These are phyloP conservation scores for Colletotrichum aenigma DNA, from an alignment of 2,329 filamentous ascomycete genomes.

Conservation along the genomic window DNA sequence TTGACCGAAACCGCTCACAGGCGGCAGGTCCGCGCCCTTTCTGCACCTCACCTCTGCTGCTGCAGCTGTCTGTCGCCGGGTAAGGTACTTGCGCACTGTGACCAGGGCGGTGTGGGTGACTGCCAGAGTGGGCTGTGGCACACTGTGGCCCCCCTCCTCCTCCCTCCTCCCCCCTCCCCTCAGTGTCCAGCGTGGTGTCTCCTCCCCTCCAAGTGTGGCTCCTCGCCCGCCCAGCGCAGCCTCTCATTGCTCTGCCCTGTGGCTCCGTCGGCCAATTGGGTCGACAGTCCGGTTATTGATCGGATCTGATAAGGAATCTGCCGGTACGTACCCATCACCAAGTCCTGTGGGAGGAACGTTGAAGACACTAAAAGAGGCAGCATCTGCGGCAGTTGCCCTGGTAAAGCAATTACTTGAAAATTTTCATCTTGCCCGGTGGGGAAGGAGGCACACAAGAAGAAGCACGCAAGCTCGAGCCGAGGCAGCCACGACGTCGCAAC, in stretches of 20 bases:
- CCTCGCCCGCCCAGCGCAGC: background rate
- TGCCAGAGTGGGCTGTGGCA: background rate
- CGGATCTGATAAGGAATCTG: slow-evolving; percentile 19
- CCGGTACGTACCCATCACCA: slow-evolving; percentile 8
- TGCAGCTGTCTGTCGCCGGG: background rate
- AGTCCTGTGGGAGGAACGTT: background rate
- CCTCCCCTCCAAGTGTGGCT: background rate
- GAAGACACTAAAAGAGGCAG: slow-evolving; percentile 9
- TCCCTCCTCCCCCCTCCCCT: background rate
- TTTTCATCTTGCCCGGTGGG: background rate
- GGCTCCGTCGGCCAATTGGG: slow-evolving; percentile 5
- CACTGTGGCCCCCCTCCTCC: background rate
- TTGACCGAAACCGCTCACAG: slow-evolving; percentile 6
- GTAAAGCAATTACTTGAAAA: background rate
- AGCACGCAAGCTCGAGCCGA: slow-evolving; percentile 3
- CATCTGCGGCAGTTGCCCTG: background rate
- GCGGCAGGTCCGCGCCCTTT: background rate
- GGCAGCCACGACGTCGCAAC: background rate
- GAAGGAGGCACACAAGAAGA: background rate
- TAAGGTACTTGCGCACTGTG: background rate
- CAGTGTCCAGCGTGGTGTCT: background rate
- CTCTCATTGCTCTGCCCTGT: background rate
- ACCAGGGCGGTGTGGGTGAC: background rate
- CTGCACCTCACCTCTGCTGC: background rate
- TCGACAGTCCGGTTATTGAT: slow-evolving; percentile 9